Percentiles rank a stretch among this genome's conserved stretches.
These are phyloP conservation scores for Xylaria telfairii DNA, from an alignment of 495 filamentous ascomycete species.

Conservation along the genomic window DNA sequence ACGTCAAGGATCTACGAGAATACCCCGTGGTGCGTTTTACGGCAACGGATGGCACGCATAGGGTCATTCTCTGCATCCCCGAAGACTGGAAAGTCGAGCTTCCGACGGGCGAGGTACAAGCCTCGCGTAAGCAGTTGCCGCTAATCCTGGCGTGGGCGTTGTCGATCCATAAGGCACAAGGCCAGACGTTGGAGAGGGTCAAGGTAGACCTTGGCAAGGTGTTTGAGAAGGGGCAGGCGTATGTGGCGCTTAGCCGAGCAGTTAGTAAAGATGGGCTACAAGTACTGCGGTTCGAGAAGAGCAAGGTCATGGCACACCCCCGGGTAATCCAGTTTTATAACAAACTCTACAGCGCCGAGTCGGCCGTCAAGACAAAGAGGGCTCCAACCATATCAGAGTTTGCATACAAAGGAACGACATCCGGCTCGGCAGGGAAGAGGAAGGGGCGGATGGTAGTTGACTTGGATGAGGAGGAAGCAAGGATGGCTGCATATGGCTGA, in stretches of 20 bases:
- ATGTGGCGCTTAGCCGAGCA: slow-evolving; percentile 83
- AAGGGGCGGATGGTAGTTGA: slow-evolving; percentile 28
- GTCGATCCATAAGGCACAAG: slow-evolving; percentile 97
- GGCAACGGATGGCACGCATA: slow-evolving; percentile 75
- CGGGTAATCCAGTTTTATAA: slow-evolving; percentile 84
- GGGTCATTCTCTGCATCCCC: slow-evolving; percentile 80
- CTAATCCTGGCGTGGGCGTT: slow-evolving; percentile 96
- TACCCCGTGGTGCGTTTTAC: slow-evolving; percentile 86
- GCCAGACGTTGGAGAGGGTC: slow-evolving; percentile 92
- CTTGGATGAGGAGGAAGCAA: slow-evolving; percentile 47
- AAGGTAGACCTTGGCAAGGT: slow-evolving; percentile 91
- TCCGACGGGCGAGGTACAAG: slow-evolving; percentile 93
- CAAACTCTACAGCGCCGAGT: slow-evolving; percentile 69
- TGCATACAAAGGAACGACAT: slow-evolving; percentile 26
- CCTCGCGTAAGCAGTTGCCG: slow-evolving; percentile 76
- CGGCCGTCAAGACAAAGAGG: slow-evolving; percentile 41
- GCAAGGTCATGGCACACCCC: slow-evolving; percentile 93
- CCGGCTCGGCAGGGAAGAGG: slow-evolving; percentile 5
- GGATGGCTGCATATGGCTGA: slow-evolving; percentile 46
- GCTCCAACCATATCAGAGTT: slow-evolving; percentile 40
- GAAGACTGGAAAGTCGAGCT: slow-evolving; percentile 97
- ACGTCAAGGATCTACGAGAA: slow-evolving; percentile 49
- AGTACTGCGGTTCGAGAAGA: slow-evolving; percentile 85
- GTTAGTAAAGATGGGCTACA: slow-evolving; percentile 87
- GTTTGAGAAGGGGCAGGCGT: slow-evolving; percentile 94